Evolutionary conservation across 2,329 filamentous ascomycete species (phyloP), one percentile per base, ranked within the genome.

Genomic region (Pseudogymnoascus sp.): DNA sequence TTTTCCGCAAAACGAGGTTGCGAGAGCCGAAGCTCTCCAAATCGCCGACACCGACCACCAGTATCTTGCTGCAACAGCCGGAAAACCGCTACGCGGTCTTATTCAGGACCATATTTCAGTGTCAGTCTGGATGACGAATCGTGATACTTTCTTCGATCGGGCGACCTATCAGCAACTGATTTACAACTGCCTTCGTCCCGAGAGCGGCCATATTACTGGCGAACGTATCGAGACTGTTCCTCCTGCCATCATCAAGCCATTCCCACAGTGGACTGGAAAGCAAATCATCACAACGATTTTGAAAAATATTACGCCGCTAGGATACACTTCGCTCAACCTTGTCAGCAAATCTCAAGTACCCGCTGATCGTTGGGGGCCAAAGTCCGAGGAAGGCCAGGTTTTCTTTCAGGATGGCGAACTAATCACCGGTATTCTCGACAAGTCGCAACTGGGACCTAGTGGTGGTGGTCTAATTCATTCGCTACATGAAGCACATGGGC

Each of bases 41-140:
- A 87, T 99, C 69, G 94, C 94, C 37, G 93, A 97, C 72, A 97
- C 94, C 2, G 93, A 99, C 72, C 92, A 97, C 70, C 94, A 99
- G 70, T 99, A 99, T 72, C 82, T 99, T 35, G 96, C 92, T 34
- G 90, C 89, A 18, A 99, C 94, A 2, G 90, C 91, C 14, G 94
- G 94, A 61, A 96, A 96, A 70, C 94, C 94, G 0, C 79, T 99
- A 14, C 83, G 94, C 79, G 94, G 94, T 83, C 78, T 99, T 59
- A 99, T 99, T 75, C 95, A 99, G 75, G 94, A 99, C 80, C 94
- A 99, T 74, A 89, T 99, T 63, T 97, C 93, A 2, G 93, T 99
- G 72, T 91, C 90, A 47, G 90, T 96, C 2, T 88, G 88, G 74
- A 83, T 99, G 61, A 96, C 92, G 62, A 96, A 87, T 73, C 87